Evolutionary conservation across 2,329 filamentous ascomycete species (phyloP), one percentile per base, ranked within the genome.

Genomic region (Fonsecaea pedrosoi): DNA sequence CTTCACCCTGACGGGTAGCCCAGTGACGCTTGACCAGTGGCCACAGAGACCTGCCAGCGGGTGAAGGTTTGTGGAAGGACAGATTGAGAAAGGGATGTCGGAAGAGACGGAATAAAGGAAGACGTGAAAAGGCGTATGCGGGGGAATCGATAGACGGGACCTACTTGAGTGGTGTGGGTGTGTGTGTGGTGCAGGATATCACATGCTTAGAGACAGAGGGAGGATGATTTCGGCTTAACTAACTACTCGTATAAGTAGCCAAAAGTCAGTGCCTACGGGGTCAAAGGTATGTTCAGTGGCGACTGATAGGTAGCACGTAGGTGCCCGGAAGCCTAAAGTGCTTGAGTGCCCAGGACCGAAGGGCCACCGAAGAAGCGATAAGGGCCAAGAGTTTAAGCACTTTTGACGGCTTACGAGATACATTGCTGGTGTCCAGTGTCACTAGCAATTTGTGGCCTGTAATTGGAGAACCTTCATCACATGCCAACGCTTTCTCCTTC

Each of bases 1-100:
- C 57, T 76, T 81, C 21, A 75, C 72, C 0, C 70, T 80, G 72
- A 76, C 74, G 3, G 79, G 79, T 0, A 69, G 74, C 12, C 73
- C 72, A 30, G 64, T 54, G 8, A 73, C 75, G 6, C 65, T 81
- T 59, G 68, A 74, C 15, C 74, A 77, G 64, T 80, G 78, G 78
- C 78, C 78, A 2, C 62, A 70, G 62, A 60, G 53, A 45, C 66
- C 69, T 12, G 53, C 55, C 30, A 38, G 56, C 50, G 59, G 62
- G 21, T 63, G 54, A 57, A 10, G 30, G 34, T 35, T 42, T 3
- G 37, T 8, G 8, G 8, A 7, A 38, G 9, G 37, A 38, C 9
- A 7, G 37, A 18, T 50, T 6, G 18, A 50, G 15, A 35, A 37
- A 18, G 8, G 13, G 45, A 25, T 25, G 21, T 21, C 32, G 30